phyloP scores from a whole-genome alignment of 352 stramenopile genomes.

The Pythium sukuiense region DNA sequence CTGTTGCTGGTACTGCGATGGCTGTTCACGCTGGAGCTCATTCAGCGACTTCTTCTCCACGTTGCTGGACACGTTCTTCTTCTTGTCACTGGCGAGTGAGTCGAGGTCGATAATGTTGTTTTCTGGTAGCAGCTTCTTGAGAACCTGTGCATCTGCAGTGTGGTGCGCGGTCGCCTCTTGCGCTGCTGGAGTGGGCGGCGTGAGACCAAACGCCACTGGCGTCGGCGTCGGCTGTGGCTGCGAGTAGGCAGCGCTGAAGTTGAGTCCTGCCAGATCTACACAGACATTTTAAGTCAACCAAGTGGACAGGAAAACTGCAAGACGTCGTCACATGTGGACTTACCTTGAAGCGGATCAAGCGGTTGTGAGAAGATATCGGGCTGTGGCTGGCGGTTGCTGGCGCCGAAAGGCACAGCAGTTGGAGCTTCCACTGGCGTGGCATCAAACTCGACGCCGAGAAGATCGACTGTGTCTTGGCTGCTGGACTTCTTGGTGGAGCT shows the following conservation, averaged over 20 bases:
- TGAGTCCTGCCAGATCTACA: slow-evolving; percentile 66
- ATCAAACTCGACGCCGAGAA: no score
- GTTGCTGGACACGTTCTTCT: slow-evolving; percentile 40
- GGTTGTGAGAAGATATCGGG: no score
- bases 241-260: slow-evolving; percentile 32
- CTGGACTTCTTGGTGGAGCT: no score
- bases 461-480: no score
- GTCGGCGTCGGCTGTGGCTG: slow-evolving; percentile 3
- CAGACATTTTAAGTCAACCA: slow-evolving; percentile 11
- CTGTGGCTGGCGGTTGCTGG: no score
- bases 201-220: slow-evolving; percentile 20
- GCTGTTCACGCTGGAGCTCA: slow-evolving; percentile 40
- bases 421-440: no score
- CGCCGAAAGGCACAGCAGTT: no score
- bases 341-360: no score
- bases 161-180: background rate
- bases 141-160: slow-evolving; percentile 27
- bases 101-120: slow-evolving; percentile 68
- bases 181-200: slow-evolving; percentile 5
- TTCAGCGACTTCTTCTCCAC: slow-evolving; percentile 53
- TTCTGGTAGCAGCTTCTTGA: slow-evolving; percentile 58
- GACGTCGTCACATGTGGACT: no score
- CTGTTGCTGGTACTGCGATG: slow-evolving; percentile 27
- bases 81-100: slow-evolving; percentile 57
- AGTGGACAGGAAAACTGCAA: no score